phyloP scores from a whole-genome alignment of 805 yeast genomes.

The Candida insectalens region DNA sequence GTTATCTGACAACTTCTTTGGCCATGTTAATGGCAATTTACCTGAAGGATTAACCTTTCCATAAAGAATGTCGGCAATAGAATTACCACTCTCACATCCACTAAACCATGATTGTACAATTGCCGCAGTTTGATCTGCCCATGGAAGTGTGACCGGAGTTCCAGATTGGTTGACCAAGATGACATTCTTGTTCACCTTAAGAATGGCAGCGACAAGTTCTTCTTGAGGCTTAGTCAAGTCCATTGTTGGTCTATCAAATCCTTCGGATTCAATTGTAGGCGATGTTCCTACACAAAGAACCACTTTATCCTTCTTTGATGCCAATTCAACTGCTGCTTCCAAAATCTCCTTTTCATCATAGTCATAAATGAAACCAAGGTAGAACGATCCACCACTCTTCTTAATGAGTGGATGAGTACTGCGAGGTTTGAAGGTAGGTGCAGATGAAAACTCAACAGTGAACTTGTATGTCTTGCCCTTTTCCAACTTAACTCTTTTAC shows the following conservation, averaged over 20 bases:
- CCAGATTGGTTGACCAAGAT: slow-evolving; percentile 52
- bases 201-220: slow-evolving; percentile 33
- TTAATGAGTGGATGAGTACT: no score
- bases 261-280: slow-evolving; percentile 51
- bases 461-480: slow-evolving; percentile 27
- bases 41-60: slow-evolving; percentile 58
- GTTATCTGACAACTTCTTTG: slow-evolving; percentile 39
- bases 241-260: slow-evolving; percentile 43
- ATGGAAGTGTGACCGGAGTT: slow-evolving; percentile 52
- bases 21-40: slow-evolving; percentile 47
- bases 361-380: no score
- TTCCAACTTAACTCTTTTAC: slow-evolving; percentile 18
- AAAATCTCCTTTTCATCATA: slow-evolving; percentile 35
- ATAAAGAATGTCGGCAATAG: slow-evolving; percentile 48
- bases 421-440: slow-evolving; percentile 28
- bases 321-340: slow-evolving; percentile 36
- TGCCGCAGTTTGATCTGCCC: slow-evolving; percentile 33
- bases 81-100: slow-evolving; percentile 49
- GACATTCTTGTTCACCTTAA: slow-evolving; percentile 38
- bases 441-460: slow-evolving; percentile 32
- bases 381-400: no score
- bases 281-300: slow-evolving; percentile 41
- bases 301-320: slow-evolving; percentile 43
- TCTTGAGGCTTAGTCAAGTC: slow-evolving; percentile 40
- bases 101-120: slow-evolving; percentile 47